A percentile compares a stretch with the other conserved stretches of the same genome.
phyloP scores from a whole-genome alignment of 108 stramenopile species.

The Nannochloropsis gaditana region DNA sequence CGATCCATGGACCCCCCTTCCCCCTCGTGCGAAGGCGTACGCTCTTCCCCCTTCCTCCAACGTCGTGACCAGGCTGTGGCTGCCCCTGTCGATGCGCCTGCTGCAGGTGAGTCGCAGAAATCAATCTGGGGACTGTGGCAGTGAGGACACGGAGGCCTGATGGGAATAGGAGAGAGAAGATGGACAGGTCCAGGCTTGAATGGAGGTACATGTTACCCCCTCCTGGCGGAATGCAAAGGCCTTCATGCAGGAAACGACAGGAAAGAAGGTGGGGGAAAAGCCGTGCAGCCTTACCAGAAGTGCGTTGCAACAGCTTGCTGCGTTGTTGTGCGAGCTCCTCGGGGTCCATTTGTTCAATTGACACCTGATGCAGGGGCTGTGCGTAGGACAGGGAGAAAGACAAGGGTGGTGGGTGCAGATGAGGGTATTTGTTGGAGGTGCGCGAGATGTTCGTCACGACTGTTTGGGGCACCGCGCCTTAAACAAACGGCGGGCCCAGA shows the following conservation, averaged over 20 bases:
- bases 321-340: constrained; percentile 12
- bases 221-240: background rate
- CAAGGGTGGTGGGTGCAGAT: background rate
- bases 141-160: background rate
- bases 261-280: background rate
- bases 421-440: too few species aligned
- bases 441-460: too few species aligned
- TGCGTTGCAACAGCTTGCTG: background rate
- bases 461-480: too few species aligned
- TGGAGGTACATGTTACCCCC: background rate
- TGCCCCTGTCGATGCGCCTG: background rate
- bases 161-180: background rate
- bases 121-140: background rate
- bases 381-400: background rate
- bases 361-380: background rate
- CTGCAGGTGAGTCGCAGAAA: background rate
- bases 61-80: background rate
- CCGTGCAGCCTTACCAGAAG: background rate
- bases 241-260: too few species aligned
- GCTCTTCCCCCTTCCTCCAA: too few species aligned
- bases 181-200: background rate
- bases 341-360: constrained; percentile 4
- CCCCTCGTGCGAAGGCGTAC: too few species aligned
- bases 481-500: too few species aligned
- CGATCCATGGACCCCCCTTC: too few species aligned